Evolutionary conservation across 768 basidiomycete genomes (phyloP).

Genomic region (Leccinum pellstonianum): DNA sequence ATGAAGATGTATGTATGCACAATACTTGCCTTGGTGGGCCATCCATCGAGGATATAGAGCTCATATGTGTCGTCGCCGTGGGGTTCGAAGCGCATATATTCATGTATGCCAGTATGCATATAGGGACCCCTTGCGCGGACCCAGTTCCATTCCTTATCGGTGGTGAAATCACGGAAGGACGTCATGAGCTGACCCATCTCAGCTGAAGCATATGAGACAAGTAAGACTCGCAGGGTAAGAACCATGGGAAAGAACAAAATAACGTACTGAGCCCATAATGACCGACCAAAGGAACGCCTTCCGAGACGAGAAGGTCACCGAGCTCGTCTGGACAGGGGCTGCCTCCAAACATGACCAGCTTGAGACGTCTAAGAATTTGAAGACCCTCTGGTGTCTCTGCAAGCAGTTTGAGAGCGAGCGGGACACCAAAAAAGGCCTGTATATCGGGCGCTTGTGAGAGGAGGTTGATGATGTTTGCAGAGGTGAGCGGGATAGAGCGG

Average conservation of each 20-base stretch:
- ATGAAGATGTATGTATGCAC: background rate
- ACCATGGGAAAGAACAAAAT: background rate
- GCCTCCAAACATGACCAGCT: slow-evolving; percentile 52
- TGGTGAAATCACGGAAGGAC: slow-evolving; percentile 45
- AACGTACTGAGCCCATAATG: slow-evolving; percentile 49
- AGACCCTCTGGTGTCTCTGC: slow-evolving; percentile 48
- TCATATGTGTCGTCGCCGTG: slow-evolving; percentile 45
- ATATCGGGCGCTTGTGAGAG: slow-evolving; percentile 35
- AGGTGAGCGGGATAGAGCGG: slow-evolving; percentile 44
- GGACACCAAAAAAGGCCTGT: slow-evolving; percentile 37
- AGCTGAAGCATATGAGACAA: background rate
- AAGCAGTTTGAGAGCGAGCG: slow-evolving; percentile 43
- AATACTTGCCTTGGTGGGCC: slow-evolving; percentile 43
- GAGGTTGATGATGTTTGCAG: slow-evolving; percentile 41
- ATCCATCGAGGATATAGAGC: slow-evolving; percentile 50
- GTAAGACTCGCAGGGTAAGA: background rate
- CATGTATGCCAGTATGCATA: slow-evolving; percentile 14
- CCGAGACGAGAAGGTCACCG: slow-evolving; percentile 46
- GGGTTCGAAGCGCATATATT: slow-evolving; percentile 44
- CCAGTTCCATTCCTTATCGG: slow-evolving; percentile 60
- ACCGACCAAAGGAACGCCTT: slow-evolving; percentile 49
- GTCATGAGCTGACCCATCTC: slow-evolving; percentile 44
- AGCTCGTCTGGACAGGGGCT: slow-evolving; percentile 54
- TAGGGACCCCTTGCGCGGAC: slow-evolving; percentile 35
- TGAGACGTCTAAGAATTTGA: slow-evolving; percentile 40